Base-by-base conservation (phyloP, 768 basidiomycete species). In the Tubosaeta sp. region DNA sequence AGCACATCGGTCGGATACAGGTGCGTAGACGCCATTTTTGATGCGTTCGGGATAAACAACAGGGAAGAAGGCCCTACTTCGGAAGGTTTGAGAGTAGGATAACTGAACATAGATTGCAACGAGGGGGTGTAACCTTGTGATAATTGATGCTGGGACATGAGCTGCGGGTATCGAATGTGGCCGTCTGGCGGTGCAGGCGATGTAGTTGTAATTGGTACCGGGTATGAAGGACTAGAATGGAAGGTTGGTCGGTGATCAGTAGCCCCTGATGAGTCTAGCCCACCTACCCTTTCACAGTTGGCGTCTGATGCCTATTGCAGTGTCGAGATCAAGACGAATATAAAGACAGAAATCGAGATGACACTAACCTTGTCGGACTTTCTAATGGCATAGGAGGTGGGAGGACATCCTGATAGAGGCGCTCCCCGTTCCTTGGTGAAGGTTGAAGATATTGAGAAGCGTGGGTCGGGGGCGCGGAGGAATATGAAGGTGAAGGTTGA, bases 61-160 rank as follows among this genome's bases (percentile, higher is more conserved):
- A 83, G 67, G 10, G 80, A 79, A 12, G 73, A 65, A 4, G 72
- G 62, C 19, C 67, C 68, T 38, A 67, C 62, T 51, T 72, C 68
- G 38, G 68, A 59, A 46, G 65, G 56, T 65, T 59, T 55, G 67
- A 68, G 57, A 64, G 52, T 62, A 52, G 57, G 62, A 71, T 63
- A 67, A 63, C 64, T 54, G 65, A 88, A 89, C 85, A 88, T 90
- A 22, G 86, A 88, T 50, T 80, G 79, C n/a, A 84, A 66, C 6
- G 86, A 89, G 1, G 88, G 88, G 25, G 77, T 78, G 61, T 91
- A 91, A 35, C 89, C 89, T 61, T 91, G 89, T 46, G 71, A 76
- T 51, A 82, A 77, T 66, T 91, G 89, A 53, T 91, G 90, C 51
- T 80, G 79, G 1, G 84, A 83, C 89, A 91, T 91, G 32, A 91